Conservation (phyloP, 352 stramenopile species). For the Globisporangium cylindrosporum region DNA sequence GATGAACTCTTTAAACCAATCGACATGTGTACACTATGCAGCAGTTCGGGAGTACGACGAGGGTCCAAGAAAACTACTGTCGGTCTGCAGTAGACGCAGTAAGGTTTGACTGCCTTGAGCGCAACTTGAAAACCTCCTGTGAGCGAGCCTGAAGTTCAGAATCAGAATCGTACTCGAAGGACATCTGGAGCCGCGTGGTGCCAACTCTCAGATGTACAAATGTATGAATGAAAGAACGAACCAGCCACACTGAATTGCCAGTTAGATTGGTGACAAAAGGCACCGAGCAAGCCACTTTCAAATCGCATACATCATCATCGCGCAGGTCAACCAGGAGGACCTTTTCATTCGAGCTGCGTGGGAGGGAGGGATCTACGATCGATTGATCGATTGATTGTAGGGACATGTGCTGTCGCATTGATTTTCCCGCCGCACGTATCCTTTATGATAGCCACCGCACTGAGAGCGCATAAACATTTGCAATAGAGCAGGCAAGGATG, state of each 20-base stretch:
- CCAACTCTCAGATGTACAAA: neutral
- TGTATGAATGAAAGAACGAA: neutral
- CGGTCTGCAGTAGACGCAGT: neutral
- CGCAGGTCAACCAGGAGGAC: neutral
- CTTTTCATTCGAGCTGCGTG: neutral
- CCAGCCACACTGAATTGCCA: too few relatives aligned
- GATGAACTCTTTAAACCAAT: too few relatives aligned
- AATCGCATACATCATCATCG: neutral
- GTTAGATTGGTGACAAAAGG: neutral
- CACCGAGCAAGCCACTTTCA: neutral
- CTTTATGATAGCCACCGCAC: neutral
- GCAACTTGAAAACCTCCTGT: neutral
- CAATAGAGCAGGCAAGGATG: neutral
- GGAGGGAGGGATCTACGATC: too few relatives aligned
- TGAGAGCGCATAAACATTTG: neutral
- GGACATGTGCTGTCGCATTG: neutral
- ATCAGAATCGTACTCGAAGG: neutral
- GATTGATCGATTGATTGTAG: neutral
- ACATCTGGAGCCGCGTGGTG: neutral
- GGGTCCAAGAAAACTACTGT: neutral
- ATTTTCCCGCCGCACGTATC: neutral
- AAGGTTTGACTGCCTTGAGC: neutral
- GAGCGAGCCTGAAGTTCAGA: neutral
- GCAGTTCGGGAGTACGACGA: neutral
- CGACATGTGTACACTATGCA: too few relatives aligned